Conservation (phyloP, 169 alveolate genomes). For the Pseudocohnilembus persalinus region DNA sequence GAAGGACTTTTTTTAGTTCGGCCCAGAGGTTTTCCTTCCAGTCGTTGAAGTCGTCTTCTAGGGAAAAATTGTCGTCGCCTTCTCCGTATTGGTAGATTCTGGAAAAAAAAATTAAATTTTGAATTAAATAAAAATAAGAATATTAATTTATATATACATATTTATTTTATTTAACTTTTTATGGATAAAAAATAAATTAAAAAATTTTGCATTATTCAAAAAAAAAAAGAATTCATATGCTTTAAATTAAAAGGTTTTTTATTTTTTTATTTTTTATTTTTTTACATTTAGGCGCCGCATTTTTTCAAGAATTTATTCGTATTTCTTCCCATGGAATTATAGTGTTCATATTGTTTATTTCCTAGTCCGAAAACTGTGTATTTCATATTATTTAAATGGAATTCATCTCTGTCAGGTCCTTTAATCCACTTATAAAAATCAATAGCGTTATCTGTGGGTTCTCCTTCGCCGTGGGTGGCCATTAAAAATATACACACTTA, state of each 20-base stretch:
- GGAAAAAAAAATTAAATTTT: background rate
- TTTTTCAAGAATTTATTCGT: slow-evolving; percentile 45
- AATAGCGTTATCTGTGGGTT: slow-evolving; percentile 70
- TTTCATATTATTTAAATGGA: slow-evolving; percentile 27
- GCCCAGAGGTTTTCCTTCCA: slow-evolving; percentile 64
- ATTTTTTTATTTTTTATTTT: too few species aligned
- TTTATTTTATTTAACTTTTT: too few species aligned
- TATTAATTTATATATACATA: too few species aligned
- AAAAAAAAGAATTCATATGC: too few species aligned
- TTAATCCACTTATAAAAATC: slow-evolving; percentile 47
- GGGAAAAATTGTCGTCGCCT: slow-evolving; percentile 57
- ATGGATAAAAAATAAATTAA: too few species aligned
- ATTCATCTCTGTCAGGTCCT: slow-evolving; percentile 10
- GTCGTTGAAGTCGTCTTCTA: slow-evolving; percentile 62
- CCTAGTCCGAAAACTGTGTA: slow-evolving; percentile 72
- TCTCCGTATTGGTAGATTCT: slow-evolving; percentile 54
- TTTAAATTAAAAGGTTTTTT: too few species aligned
- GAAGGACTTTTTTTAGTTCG: slow-evolving; percentile 22
- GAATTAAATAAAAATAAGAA: too few species aligned
- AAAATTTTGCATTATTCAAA: too few species aligned
- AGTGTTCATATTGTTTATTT: slow-evolving; percentile 66
- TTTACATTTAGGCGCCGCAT: slow-evolving; percentile 40
- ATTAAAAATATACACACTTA: slow-evolving; percentile 35
- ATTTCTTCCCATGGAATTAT: slow-evolving; percentile 52
- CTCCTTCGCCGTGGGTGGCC: slow-evolving; percentile 77